A percentile compares a stretch with the other conserved stretches of the same genome.
These are phyloP conservation scores for Immersiella caudata DNA, from an alignment of 495 filamentous ascomycete genomes.

Conservation along the genomic window DNA sequence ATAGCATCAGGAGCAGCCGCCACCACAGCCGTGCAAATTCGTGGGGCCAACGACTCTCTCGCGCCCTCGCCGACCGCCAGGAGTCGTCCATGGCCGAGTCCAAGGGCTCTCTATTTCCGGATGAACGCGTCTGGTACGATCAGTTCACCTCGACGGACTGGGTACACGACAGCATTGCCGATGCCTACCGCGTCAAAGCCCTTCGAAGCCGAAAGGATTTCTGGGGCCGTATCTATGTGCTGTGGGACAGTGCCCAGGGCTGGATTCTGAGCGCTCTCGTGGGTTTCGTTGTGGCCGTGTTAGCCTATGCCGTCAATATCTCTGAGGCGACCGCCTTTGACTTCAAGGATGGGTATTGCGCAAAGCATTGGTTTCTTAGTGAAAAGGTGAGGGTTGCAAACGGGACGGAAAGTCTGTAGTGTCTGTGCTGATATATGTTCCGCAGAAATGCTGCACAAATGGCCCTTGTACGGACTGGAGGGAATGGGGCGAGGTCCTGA, in stretches of 20 bases:
- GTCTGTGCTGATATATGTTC: conserved; percentile 1
- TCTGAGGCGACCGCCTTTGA: conserved; percentile 85
- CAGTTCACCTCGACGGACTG: conserved; percentile 98
- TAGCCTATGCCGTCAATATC: conserved; percentile 89
- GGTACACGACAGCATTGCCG: conserved; percentile 97
- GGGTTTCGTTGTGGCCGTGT: conserved; percentile 79
- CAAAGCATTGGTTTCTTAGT: conserved; percentile 67
- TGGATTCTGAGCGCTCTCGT: conserved; percentile 94
- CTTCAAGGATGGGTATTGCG: conserved; percentile 88
- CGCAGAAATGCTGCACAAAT: conserved; percentile 70
- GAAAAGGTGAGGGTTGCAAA: conserved; percentile 54
- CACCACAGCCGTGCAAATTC: conserved; percentile 71
- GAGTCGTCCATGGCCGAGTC: conserved; percentile 57
- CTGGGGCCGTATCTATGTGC: conserved; percentile 71
- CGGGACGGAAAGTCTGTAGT: neutral
- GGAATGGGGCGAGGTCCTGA: conserved; percentile 72
- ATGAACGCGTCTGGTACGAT: conserved; percentile 97
- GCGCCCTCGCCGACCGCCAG: conserved; percentile 49
- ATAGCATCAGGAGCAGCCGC: conserved; percentile 54
- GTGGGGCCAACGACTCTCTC: conserved; percentile 57
- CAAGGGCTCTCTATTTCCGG: conserved; percentile 62
- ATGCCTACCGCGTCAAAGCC: conserved; percentile 83
- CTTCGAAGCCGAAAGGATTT: conserved; percentile 81
- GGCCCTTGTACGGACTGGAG: conserved; percentile 71
- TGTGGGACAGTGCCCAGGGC: conserved; percentile 88